Base-by-base conservation (phyloP, 768 basidiomycete species). In the Dioszegia crocea region DNA sequence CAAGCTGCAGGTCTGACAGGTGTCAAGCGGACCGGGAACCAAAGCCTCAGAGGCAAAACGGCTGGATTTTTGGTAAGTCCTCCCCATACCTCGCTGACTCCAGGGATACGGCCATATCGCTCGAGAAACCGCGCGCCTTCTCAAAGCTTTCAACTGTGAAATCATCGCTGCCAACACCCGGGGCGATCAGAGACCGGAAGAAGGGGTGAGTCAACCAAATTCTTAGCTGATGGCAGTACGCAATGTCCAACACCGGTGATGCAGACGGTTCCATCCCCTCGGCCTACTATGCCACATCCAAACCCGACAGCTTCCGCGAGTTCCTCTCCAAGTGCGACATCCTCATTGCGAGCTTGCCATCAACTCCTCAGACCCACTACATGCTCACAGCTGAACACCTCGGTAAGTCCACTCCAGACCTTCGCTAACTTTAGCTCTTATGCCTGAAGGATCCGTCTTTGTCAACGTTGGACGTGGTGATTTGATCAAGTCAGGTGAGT, bases 381-480 rank as follows among this genome's bases (percentile, higher is more conserved):
- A 59, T 75, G 63, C 38, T 75, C 26, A 60, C 29, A 8, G 29
- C 33, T 21, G 59, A 69, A 19, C 58, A 65, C n/a, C 50, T 73
- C n/a, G 58, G 73, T 72, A 52, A 57, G 73, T 60, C 16, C 29
- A 51, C 38, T 24, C 19, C 16, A 4, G 10, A 26, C 27, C 39
- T 6, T n/a, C 17, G 47, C 38, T 50, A 30, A 36, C 45, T 17
- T 3, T 45, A 70, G 72, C 38, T 12, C 26, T 39, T 14, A 49
- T 78, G 50, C 77, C 76, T 14, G 62, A 70, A 10, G 69, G 67
- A 16, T 62, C 70, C 1, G 49, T 77, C 26, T 71, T 78, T 21
- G 61, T 77, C 26, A 78, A 78, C 54, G 72, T 78, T 36, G 78
- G 78, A 0, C 58, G 78, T 30, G 78, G 78, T 1, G 71, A 73